phyloP scores from a whole-genome alignment of 2,329 filamentous ascomycete species.

The Aspergillus sergii region DNA sequence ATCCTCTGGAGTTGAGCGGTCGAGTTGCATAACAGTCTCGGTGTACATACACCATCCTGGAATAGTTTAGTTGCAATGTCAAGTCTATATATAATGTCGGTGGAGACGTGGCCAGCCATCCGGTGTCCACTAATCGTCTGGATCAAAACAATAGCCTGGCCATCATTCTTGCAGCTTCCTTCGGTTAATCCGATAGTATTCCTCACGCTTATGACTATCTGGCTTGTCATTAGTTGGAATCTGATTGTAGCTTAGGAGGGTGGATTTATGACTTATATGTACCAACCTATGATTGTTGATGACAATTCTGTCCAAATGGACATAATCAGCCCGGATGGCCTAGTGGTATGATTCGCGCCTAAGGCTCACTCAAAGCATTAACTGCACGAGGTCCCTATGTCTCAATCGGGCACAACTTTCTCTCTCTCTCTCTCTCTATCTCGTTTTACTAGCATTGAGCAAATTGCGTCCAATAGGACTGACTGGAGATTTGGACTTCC shows the following conservation, averaged over 20 bases:
- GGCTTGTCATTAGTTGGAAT: background rate
- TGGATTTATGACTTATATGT: too few relatives aligned
- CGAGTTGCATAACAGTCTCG: background rate
- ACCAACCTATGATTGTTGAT: background rate
- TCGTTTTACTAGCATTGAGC: too few relatives aligned
- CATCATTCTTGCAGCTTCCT: background rate
- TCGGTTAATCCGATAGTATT: background rate
- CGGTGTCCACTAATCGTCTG: background rate
- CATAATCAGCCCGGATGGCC: too few relatives aligned
- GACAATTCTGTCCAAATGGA: background rate
- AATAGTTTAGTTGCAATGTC: background rate
- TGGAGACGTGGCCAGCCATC: background rate
- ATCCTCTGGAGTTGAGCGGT: background rate
- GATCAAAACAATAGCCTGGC: background rate
- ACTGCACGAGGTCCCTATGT: too few relatives aligned
- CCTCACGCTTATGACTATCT: background rate
- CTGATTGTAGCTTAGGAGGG: background rate
- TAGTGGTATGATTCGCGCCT: too few relatives aligned
- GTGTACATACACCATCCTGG: background rate
- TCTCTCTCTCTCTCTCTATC: too few relatives aligned
- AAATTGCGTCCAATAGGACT: too few relatives aligned
- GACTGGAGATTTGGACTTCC: background rate
- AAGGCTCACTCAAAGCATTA: too few relatives aligned
- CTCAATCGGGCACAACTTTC: too few relatives aligned
- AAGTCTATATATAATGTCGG: background rate